Conservation (phyloP, 108 stramenopile species). For the Skeletonema menzelii region DNA sequence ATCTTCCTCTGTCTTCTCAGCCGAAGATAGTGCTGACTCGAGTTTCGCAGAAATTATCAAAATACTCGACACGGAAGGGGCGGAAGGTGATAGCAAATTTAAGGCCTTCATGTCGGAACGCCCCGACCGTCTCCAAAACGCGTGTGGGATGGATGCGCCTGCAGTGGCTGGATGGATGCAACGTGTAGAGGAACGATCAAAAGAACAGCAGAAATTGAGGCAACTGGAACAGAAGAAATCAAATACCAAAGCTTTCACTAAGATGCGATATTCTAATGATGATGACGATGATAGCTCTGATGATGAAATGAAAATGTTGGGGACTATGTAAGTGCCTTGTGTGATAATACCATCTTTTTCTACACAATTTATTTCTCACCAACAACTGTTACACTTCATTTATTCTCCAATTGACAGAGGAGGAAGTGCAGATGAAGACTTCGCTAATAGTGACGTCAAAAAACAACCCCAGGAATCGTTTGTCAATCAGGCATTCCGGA, state of each 20-base stretch:
- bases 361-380: not conserved
- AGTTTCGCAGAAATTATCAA: constrained; percentile 47
- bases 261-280: not conserved
- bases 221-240: constrained; percentile 12
- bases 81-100: constrained; percentile 18
- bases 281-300: not conserved
- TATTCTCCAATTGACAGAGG: not conserved
- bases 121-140: not conserved
- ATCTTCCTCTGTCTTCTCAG: constrained; percentile 35
- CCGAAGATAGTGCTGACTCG: constrained; percentile 28
- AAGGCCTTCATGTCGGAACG: constrained; percentile 29
- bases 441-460: constrained; percentile 1
- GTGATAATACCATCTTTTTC: not conserved
- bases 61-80: constrained; percentile 37
- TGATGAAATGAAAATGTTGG: constrained; percentile 4
- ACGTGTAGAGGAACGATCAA: constrained; percentile 27
- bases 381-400: not conserved
- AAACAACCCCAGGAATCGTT: not conserved
- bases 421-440: constrained; percentile 4
- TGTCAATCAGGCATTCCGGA: constrained; percentile 1
- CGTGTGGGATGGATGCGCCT: constrained; percentile 7
- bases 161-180: constrained; percentile 47
- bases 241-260: not conserved
- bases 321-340: constrained; percentile 1
- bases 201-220: constrained; percentile 15